These are phyloP conservation scores for Spiraea crenata DNA, from an alignment of 331 rosid genomes.

Conservation along the genomic window DNA sequence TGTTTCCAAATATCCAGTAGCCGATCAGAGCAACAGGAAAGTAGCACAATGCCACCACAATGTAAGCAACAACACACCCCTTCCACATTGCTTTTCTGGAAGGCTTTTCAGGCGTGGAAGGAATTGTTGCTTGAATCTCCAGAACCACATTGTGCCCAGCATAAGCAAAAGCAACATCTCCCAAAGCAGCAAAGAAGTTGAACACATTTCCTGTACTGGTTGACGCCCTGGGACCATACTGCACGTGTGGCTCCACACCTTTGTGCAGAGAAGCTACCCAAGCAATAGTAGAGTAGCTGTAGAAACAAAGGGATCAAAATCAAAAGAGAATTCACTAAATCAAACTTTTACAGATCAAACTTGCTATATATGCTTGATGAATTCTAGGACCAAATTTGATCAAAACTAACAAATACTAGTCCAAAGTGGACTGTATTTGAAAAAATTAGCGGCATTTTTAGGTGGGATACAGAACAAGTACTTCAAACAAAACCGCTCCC, in stretches of 20 bases:
- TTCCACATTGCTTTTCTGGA: conserved; percentile 55
- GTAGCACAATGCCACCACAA: conserved; percentile 46
- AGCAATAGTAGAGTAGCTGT: conserved; percentile 56
- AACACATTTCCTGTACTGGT: conserved; percentile 31
- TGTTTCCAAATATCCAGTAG: conserved; percentile 48
- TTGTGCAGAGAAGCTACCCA: conserved; percentile 44
- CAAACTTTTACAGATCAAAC: neutral
- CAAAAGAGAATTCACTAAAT: neutral
- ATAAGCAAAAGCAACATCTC: conserved; percentile 50
- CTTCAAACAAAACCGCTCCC: too few relatives aligned
- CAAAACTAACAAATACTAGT: too few relatives aligned
- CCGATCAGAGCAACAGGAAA: conserved; percentile 40
- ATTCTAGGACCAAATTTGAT: neutral
- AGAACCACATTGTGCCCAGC: conserved; percentile 54
- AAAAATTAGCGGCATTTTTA: too few relatives aligned
- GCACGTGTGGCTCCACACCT: conserved; percentile 36
- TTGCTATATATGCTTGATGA: neutral
- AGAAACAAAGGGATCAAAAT: neutral
- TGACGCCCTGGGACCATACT: conserved; percentile 30
- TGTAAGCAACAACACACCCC: conserved; percentile 39
- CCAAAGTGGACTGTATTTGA: too few relatives aligned
- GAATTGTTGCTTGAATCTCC: conserved; percentile 67
- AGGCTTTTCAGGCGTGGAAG: conserved; percentile 51
- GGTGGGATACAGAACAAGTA: too few relatives aligned
- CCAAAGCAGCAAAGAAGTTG: conserved; percentile 41